Conservation (phyloP, 2,329 filamentous ascomycete species). For the Phyllosticta citriasiana region DNA sequence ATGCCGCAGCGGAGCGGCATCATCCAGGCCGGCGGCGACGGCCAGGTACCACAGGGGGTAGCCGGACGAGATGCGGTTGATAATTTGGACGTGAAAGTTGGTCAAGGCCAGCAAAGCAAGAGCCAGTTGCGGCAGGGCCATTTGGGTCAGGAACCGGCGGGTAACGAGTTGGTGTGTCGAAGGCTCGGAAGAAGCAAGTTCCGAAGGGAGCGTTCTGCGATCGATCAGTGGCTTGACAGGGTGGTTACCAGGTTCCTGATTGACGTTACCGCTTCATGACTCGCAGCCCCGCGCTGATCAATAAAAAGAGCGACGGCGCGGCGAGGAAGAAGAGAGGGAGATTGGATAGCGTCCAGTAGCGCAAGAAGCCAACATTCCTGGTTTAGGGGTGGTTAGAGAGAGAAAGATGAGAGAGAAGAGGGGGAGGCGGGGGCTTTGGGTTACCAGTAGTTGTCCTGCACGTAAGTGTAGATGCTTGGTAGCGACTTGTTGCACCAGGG, state of each 20-base stretch:
- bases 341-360: slow-evolving; percentile 84
- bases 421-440: slow-evolving; percentile 18
- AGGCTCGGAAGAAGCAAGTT: neutral
- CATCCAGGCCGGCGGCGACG: slow-evolving; percentile 41
- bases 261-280: neutral
- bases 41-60: slow-evolving; percentile 88
- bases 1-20: neutral
- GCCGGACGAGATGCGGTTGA: slow-evolving; percentile 77
- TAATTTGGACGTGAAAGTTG: slow-evolving; percentile 87
- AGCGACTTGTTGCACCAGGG: slow-evolving; percentile 66
- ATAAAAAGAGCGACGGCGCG: slow-evolving; percentile 60
- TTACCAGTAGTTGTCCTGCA: slow-evolving; percentile 85
- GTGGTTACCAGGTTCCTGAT: neutral
- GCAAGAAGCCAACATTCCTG: slow-evolving; percentile 80
- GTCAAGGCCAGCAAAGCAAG: slow-evolving; percentile 63
- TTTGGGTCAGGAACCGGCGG: slow-evolving; percentile 23
- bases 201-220: neutral
- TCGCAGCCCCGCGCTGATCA: slow-evolving; percentile 32
- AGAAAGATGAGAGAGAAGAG: neutral
- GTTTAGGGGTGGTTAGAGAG: slow-evolving; percentile 2
- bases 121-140: slow-evolving; percentile 64
- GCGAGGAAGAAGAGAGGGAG: slow-evolving; percentile 81
- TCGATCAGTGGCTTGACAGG: neutral
- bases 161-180: neutral
- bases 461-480: slow-evolving; percentile 85